Evolutionary conservation across 106 monocot species (phyloP), one percentile per base, ranked within the genome.

Genomic region (Triglochin maritima): DNA sequence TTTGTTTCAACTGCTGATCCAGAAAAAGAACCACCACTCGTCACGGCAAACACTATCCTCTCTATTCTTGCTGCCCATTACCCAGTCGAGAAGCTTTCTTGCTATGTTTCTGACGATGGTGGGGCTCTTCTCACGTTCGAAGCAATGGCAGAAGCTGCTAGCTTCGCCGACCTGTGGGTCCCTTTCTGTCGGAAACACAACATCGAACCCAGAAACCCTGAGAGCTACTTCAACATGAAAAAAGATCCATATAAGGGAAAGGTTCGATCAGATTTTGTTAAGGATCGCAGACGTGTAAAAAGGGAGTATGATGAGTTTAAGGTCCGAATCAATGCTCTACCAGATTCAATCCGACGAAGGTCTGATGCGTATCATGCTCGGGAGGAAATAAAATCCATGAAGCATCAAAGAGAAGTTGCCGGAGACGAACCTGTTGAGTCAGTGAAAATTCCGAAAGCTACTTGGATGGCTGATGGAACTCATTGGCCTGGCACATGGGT

Each of bases 401-500:
- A 82, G 7, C 58, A 59, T 48, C 86, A 84, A 69, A 57, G 79
- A n/a, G 79, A 86, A 52, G 78, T 67, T 49, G 70, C 76, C 7
- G 86, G 81, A 2, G 81, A 74, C 9, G 81, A 81, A 9, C 53
- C 77, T 0, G 9, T 79, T 3, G 89, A 90, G 62, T 69, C 72
- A 4, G 65, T 84, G 45, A 90, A 90, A 81, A 84, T 86, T 16
- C 71, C 83, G 2, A 90, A 90, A 58, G 90, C 90, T 3, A 90
- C 90, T 13, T 90, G 90, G 29, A 29, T 29, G 29, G 29, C 29
- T 29, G 29, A 29, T 29, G 29, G 29, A 0, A 29, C 29, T 29
- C 86, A 90, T 77, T 85, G 93, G 93, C 88, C 93, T 2, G 93
- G 93, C 11, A 93, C 93, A 16, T 93, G 93, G 93, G 71, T 74